Conservation (phyloP, 2,329 filamentous ascomycete species). For the Epichloe scottii region DNA sequence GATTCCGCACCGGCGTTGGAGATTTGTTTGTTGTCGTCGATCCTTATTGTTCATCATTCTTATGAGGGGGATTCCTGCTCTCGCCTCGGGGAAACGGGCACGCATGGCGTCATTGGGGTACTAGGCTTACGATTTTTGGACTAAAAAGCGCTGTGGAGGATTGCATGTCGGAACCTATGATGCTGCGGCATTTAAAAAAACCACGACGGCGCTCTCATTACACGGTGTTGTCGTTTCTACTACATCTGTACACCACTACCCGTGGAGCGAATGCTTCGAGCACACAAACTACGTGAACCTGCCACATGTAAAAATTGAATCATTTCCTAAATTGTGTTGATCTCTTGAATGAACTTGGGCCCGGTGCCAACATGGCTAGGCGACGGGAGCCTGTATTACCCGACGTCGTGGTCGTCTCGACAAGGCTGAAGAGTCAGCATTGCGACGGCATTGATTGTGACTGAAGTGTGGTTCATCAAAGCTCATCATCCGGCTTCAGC, state of each 20-base stretch:
- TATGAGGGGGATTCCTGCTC: neutral
- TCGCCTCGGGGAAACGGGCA: neutral
- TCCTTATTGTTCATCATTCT: neutral
- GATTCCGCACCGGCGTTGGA: neutral
- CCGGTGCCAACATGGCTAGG: too few species aligned
- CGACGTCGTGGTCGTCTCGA: too few species aligned
- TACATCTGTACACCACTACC: neutral
- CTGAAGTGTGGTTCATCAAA: too few species aligned
- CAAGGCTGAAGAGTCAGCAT: too few species aligned
- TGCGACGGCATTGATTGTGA: too few species aligned
- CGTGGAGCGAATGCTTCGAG: neutral
- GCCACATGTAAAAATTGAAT: neutral
- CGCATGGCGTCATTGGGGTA: conserved; percentile 1
- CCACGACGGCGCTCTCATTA: neutral
- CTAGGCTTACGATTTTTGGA: neutral
- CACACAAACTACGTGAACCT: neutral
- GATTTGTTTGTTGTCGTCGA: neutral
- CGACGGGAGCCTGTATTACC: too few species aligned
- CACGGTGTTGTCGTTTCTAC: neutral
- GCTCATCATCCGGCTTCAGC: too few species aligned
- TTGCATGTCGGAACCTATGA: neutral
- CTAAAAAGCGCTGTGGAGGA: neutral
- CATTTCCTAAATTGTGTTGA: neutral
- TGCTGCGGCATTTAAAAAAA: neutral
- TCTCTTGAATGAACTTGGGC: too few species aligned